Evolutionary conservation across 345 rosid genomes (phyloP), one percentile per base, ranked within the genome.

Genomic region (Capsella bursapastoris): DNA sequence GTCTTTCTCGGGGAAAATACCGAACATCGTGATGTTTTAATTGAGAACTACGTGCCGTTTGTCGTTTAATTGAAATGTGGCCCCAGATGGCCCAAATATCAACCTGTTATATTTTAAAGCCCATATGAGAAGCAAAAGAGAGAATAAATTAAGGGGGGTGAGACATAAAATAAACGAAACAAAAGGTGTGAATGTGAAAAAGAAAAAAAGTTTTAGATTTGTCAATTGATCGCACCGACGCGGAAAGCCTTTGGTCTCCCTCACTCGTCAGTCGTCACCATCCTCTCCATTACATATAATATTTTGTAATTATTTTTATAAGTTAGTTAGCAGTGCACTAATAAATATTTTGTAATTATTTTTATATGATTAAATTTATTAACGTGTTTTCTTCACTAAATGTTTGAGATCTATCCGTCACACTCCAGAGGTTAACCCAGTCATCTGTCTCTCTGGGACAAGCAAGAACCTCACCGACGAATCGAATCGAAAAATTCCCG

Each of bases 391-490:
- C 45, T 37, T 63, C 64, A 53, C 79, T 69, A 35, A 63, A 56
- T 63, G 71, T 48, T 63, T 64, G 80, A 77, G 80, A 77, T 77
- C 80, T 70, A 49, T 77, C 80, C 70, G 53, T 76, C 74, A 76
- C 79, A 55, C 63, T 61, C 71, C 40, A 40, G 59, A 76, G 63
- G 56, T 50, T 47, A 75, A 50, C 7, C 40, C 58, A 68, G 32
- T 75, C 44, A 50, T 67, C 68, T 27, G 4, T 44, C 9, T 50
- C 70, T 72, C 1, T 3, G 14, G 18, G 5, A 48, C 18, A 34
- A 49, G 45, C 22, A 40, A 44, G 50, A 27, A 47, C 7, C 65
- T 69, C 70, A 76, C 74, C 79, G 74, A 70, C 76, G 60, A 15
- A 15, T 52, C 40, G 8, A 59, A 58, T 16, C 40, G 11, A 29